These are phyloP conservation scores for Leccinum subrobustum DNA, from an alignment of 1,284 basidiomycete genomes.

Conservation along the genomic window DNA sequence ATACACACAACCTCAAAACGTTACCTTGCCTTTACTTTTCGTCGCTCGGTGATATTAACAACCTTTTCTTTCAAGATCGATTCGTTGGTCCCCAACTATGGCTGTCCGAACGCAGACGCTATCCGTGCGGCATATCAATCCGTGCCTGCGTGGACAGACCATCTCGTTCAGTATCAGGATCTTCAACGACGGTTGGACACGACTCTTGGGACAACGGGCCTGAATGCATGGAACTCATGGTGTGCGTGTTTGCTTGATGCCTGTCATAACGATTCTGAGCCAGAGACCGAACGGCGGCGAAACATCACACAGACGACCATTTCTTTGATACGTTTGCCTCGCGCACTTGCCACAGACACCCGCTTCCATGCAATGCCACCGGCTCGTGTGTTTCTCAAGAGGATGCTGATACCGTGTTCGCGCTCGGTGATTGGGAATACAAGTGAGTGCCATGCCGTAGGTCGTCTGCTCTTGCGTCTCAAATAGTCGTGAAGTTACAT, in stretches of 20 bases:
- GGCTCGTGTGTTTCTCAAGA: constrained; percentile 44
- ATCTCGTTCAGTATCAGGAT: constrained; percentile 41
- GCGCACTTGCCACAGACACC: constrained; percentile 47
- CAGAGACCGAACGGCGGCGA: constrained; percentile 34
- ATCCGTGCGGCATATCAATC: constrained; percentile 46
- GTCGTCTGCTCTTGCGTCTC: background rate
- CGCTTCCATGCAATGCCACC: constrained; percentile 47
- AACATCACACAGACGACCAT: constrained; percentile 36
- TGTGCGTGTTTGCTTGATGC: constrained; percentile 27
- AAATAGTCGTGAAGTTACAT: constrained; percentile 42
- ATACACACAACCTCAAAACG: constrained; percentile 41
- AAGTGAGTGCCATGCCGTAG: constrained; percentile 35
- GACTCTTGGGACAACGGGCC: constrained; percentile 45
- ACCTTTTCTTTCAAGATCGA: constrained; percentile 40
- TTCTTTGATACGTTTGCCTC: constrained; percentile 52
- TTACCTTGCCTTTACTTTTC: constrained; percentile 19
- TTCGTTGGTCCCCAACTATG: constrained; percentile 49
- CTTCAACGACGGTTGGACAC: constrained; percentile 43
- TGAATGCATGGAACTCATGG: constrained; percentile 49
- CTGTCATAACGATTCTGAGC: background rate
- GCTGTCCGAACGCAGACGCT: constrained; percentile 45
- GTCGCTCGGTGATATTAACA: background rate
- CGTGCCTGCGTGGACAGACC: constrained; percentile 49
- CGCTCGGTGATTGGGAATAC: constrained; percentile 48
- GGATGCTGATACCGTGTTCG: constrained; percentile 45